A percentile compares a stretch with the other conserved stretches of the same genome.
Evolutionary conservation across 108 stramenopile species (phyloP).

Genomic region (Fistulifera pelliculosa): DNA sequence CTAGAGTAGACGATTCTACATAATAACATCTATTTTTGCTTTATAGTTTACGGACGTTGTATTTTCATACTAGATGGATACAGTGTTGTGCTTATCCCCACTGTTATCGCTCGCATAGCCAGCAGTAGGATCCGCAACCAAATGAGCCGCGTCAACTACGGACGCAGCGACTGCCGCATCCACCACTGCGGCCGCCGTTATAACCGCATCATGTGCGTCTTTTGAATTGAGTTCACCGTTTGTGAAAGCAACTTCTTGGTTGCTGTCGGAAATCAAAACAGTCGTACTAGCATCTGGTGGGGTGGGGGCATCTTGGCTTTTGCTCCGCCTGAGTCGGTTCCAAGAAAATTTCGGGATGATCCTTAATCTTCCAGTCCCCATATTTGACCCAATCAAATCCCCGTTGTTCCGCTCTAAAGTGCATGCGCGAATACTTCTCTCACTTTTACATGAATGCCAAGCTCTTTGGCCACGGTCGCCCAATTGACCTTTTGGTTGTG

Average conservation of each 20-base stretch:
- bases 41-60: background rate
- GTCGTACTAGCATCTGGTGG: constrained; percentile 19
- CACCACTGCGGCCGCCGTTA: constrained; percentile 4
- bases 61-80: background rate
- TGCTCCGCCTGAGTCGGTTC: constrained; percentile 49
- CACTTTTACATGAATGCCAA: constrained; percentile 81
- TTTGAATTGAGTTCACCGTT: background rate
- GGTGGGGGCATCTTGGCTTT: constrained; percentile 45
- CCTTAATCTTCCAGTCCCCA: constrained; percentile 56
- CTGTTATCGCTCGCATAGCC: constrained; percentile 1
- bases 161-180: constrained; percentile 2
- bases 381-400: constrained; percentile 58
- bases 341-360: constrained; percentile 59
- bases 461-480: constrained; percentile 68
- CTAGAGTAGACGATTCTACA: too few species aligned
- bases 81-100: background rate
- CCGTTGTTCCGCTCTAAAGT: constrained; percentile 57
- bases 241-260: constrained; percentile 4
- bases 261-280: constrained; percentile 19
- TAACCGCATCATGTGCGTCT: constrained; percentile 6
- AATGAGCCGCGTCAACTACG: constrained; percentile 3
- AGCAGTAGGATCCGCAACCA: constrained; percentile 3
- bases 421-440: constrained; percentile 82
- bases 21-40: too few species aligned
- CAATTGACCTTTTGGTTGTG: constrained; percentile 82